Conservation (phyloP, 2,329 filamentous ascomycete genomes). For the Ceratocystis albifundus region DNA sequence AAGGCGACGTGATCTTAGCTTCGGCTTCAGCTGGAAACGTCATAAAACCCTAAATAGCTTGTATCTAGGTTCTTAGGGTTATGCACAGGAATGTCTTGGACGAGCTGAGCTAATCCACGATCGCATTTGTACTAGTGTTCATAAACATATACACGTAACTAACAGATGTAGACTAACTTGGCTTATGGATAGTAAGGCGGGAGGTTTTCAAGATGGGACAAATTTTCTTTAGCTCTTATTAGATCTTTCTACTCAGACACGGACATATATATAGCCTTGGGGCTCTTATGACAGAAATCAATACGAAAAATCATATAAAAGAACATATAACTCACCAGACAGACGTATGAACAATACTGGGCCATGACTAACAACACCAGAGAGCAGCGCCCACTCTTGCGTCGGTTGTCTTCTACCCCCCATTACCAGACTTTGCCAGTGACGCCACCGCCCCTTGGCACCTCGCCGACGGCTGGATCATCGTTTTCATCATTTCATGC, state of each 20-base stretch:
- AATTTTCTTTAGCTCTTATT: neutral
- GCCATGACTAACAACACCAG: neutral
- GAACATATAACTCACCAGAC: neutral
- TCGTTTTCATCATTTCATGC: conserved; percentile 15
- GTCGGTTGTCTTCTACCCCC: conserved; percentile 15
- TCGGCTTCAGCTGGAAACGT: too few species aligned
- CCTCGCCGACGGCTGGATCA: conserved; percentile 7
- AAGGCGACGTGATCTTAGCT: too few species aligned
- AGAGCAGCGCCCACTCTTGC: conserved; percentile 17
- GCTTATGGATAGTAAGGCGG: neutral
- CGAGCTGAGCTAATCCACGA: neutral
- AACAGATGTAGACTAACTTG: neutral
- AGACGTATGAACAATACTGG: neutral
- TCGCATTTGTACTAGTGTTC: conserved; percentile 10
- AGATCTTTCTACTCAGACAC: too few species aligned
- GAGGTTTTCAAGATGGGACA: neutral
- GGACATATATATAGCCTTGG: too few species aligned
- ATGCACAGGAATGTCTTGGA: neutral
- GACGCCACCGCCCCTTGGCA: conserved; percentile 14
- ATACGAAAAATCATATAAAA: too few species aligned
- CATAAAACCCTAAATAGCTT: too few species aligned
- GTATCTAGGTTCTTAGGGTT: neutral
- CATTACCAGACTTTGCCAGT: conserved; percentile 22
- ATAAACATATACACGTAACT: neutral
- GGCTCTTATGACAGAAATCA: too few species aligned